phyloP scores from a whole-genome alignment of 306 rosid species.

The Vigna reflexopilosa region DNA sequence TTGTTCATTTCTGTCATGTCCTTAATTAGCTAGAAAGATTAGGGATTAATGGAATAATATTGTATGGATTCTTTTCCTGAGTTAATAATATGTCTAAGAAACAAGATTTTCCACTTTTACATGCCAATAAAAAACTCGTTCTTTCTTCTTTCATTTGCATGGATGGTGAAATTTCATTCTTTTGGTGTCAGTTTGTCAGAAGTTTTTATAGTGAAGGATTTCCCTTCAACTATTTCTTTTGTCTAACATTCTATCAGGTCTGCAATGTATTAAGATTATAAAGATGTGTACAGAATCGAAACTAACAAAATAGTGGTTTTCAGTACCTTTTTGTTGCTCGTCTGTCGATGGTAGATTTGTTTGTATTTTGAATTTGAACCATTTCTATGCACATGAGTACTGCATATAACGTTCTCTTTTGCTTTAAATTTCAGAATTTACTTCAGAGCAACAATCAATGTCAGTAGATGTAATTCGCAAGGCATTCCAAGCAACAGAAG shows the following conservation, averaged over 20 bases:
- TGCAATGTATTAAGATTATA: constrained; percentile 6
- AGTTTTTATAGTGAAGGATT: constrained; percentile 11
- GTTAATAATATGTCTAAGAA: not conserved
- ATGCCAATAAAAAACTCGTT: not conserved
- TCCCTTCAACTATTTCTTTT: not conserved
- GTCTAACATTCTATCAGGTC: not conserved
- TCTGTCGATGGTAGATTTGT: constrained; percentile 1
- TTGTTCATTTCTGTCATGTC: not conserved
- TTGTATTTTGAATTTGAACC: constrained; percentile 32
- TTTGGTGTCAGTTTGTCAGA: not conserved
- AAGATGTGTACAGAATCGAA: constrained; percentile 18
- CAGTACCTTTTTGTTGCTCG: not conserved
- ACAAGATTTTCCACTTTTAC: not conserved
- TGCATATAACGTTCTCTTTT: not conserved
- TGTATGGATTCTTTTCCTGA: constrained; percentile 23
- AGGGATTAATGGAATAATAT: not conserved
- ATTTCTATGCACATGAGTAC: not conserved
- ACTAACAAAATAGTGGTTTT: constrained; percentile 10
- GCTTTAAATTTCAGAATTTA: constrained; percentile 65
- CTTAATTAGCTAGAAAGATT: constrained; percentile 11
- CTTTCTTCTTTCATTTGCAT: constrained; percentile 18
- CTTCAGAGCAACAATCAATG: constrained; percentile 82
- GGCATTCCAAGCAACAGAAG: constrained; percentile 94
- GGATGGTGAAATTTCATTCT: constrained; percentile 1
- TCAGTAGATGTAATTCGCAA: constrained; percentile 80